A percentile compares a stretch with the other conserved stretches of the same genome.
Evolutionary conservation across 2,329 filamentous ascomycete species (phyloP).

Genomic region (Ceratocystis smalleyi): DNA sequence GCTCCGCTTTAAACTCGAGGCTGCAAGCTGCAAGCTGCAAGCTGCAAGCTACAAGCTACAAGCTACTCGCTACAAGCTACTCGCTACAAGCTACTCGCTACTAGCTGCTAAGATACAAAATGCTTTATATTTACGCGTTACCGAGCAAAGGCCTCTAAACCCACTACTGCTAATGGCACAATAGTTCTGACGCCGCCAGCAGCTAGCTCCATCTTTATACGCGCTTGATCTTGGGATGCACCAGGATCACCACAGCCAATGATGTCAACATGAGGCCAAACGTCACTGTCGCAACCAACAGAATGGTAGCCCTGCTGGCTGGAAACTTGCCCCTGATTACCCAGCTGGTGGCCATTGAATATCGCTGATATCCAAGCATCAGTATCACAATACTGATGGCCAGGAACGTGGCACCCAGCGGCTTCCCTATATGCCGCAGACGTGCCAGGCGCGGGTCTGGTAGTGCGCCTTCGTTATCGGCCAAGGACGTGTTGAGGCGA

Average conservation of each 20-base stretch:
- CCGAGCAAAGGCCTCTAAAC: not conserved
- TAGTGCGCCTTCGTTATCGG: slow-evolving; percentile 21
- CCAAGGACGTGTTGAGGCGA: slow-evolving; percentile 56
- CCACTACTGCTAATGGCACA: not conserved
- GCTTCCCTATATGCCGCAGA: slow-evolving; percentile 52
- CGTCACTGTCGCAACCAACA: slow-evolving; percentile 52
- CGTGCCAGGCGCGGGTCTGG: slow-evolving; percentile 26
- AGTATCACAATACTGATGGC: slow-evolving; percentile 61
- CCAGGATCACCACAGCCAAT: slow-evolving; percentile 43
- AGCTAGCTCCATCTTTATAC: not conserved
- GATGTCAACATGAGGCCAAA: slow-evolving; percentile 46
- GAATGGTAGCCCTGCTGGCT: slow-evolving; percentile 58
- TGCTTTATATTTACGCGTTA: not conserved
- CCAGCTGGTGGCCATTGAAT: slow-evolving; percentile 65
- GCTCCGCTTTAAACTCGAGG: slow-evolving; percentile 8
- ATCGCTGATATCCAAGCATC: slow-evolving; percentile 61
- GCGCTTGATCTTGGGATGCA: slow-evolving; percentile 26
- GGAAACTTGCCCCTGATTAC: slow-evolving; percentile 68
- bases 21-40: not conserved
- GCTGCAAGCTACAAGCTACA: not conserved
- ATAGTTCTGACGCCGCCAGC: not conserved
- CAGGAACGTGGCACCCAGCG: slow-evolving; percentile 61
- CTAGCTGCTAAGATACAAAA: not conserved
- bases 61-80: not conserved
- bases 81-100: too few species aligned